Conservation (phyloP, 2,329 filamentous ascomycete genomes). For the Cadophora sp. region DNA sequence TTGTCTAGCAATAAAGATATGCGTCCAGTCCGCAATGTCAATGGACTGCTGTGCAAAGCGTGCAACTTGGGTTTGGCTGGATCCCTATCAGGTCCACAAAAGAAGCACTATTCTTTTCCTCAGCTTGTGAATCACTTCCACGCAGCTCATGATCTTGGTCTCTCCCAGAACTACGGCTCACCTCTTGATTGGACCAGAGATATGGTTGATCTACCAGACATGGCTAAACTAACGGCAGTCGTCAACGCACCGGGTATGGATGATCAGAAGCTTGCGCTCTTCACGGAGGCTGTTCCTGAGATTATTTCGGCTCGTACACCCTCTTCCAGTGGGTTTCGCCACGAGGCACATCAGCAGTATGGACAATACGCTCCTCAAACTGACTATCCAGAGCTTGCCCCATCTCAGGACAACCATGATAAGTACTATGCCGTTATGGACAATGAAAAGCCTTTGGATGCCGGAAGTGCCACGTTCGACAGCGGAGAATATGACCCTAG, state of each 20-base stretch:
- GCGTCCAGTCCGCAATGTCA: slow-evolving; percentile 60
- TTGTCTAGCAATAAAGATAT: slow-evolving; percentile 63
- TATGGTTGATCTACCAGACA: slow-evolving; percentile 66
- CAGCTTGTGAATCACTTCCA: slow-evolving; percentile 67
- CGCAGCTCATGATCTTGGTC: slow-evolving; percentile 42
- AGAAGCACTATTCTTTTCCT: slow-evolving; percentile 59
- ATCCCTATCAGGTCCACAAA: slow-evolving; percentile 40
- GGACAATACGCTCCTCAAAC: slow-evolving; percentile 20
- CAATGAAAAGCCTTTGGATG: slow-evolving; percentile 23
- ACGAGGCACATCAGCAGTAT: slow-evolving; percentile 22
- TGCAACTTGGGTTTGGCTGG: slow-evolving; percentile 51
- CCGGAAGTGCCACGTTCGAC: slow-evolving; percentile 28
- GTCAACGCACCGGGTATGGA: slow-evolving; percentile 61
- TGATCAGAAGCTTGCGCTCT: slow-evolving; percentile 57
- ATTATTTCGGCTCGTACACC: slow-evolving; percentile 42
- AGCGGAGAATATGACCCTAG: slow-evolving; percentile 39
- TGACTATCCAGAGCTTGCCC: slow-evolving; percentile 32
- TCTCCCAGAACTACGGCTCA: slow-evolving; percentile 41
- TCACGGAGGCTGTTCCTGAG: slow-evolving; percentile 57
- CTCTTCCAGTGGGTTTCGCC: slow-evolving; percentile 2
- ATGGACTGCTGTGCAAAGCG: slow-evolving; percentile 60
- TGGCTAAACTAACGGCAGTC: slow-evolving; percentile 54
- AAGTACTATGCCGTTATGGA: slow-evolving; percentile 39
- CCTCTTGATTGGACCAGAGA: slow-evolving; percentile 61
- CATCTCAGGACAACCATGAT: slow-evolving; percentile 42